Evolutionary conservation across 192 early-diverging fungal genomes (phyloP), one percentile per base, ranked within the genome.

Genomic region (Backusella tuberculispora): DNA sequence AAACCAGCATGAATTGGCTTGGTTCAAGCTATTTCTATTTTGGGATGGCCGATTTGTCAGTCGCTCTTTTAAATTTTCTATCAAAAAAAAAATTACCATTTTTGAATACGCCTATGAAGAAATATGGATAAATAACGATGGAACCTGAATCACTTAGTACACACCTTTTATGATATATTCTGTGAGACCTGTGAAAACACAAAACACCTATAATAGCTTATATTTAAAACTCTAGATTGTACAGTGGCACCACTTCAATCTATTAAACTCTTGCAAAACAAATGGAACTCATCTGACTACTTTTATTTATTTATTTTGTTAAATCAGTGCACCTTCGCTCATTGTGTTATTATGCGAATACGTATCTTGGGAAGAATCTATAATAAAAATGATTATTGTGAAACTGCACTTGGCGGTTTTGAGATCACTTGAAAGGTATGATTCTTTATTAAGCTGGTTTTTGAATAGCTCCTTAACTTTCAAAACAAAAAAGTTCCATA

Each of bases 251-350:
- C n/a, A 53, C 17, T 48, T 53, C 9, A 53, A 53, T 6, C 50
- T 21, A 53, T 60, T 60, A 24, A 60, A 60, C 21, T 60, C 26
- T 60, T 60, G 26, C 53, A 60, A 60, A 60, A 60, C 26, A 60
- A 24, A 24, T 60, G 10, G 53, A 60, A 3, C 53, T 60, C 53
- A 60, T 60, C 17, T 60, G 53, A 60, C 5, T 24, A 26, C 53
- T 26, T 53, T 53, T 19, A 47, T 24, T 3, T 56, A 8, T 56
- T 9, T 26, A 9, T 60, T 60, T 60, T 26, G 21, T 60, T 60
- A 26, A 8, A 26, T 12, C 21, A 60, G 26, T 4, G 24, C 26
- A 26, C 24, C 21, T 60, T 12, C 10, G 5, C 53, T 60, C 2
- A 19, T 19, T 53, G 29, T 34, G n/a, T 50, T 4, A 17, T 21